Conservation (phyloP, 805 yeast species). For the Candida oleophila region DNA sequence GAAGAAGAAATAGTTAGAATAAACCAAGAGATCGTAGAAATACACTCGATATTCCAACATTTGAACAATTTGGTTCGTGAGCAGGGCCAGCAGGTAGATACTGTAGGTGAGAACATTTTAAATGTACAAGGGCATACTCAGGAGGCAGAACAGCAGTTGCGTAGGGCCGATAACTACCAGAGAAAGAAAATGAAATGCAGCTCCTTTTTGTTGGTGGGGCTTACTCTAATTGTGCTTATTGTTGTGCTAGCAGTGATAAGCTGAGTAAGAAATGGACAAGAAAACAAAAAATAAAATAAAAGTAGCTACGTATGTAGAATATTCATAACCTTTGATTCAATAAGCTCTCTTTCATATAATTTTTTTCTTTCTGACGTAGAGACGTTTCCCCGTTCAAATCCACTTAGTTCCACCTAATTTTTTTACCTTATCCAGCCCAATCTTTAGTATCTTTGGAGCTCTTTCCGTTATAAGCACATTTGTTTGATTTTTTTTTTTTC, state of each 20-base stretch:
- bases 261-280: too few relatives aligned
- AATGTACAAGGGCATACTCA: slow-evolving; percentile 63
- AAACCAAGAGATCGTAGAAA: slow-evolving; percentile 77
- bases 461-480: too few relatives aligned
- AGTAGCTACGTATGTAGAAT: too few relatives aligned
- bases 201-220: slow-evolving; percentile 58
- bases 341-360: too few relatives aligned
- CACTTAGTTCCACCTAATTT: too few relatives aligned
- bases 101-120: slow-evolving; percentile 76
- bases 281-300: too few relatives aligned
- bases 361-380: too few relatives aligned
- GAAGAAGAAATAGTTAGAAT: slow-evolving; percentile 70
- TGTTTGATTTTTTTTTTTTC: too few relatives aligned
- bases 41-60: slow-evolving; percentile 82
- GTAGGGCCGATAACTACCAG: slow-evolving; percentile 75
- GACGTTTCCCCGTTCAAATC: too few relatives aligned
- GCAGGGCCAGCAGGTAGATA: slow-evolving; percentile 83
- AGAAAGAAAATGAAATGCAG: slow-evolving; percentile 69
- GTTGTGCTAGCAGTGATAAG: slow-evolving; percentile 55
- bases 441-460: too few relatives aligned
- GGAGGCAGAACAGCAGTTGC: slow-evolving; percentile 67
- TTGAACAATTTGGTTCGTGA: slow-evolving; percentile 74
- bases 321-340: too few relatives aligned
- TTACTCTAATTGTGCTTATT: slow-evolving; percentile 58
- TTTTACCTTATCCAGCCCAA: too few relatives aligned